Conservation (phyloP, 768 basidiomycete species). For the Phylloporus sp. region DNA sequence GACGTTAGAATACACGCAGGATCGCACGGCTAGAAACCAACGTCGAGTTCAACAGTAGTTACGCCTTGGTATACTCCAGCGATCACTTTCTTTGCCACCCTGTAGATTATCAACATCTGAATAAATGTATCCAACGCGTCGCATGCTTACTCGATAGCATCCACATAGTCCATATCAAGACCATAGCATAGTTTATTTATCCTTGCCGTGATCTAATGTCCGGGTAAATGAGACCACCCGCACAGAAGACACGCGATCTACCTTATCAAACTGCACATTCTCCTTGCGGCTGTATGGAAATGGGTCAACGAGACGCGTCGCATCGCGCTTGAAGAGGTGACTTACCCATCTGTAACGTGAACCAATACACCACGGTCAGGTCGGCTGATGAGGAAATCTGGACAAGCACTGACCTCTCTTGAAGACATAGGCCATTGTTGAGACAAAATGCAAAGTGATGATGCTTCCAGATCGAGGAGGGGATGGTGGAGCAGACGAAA, state of each 20-base stretch:
- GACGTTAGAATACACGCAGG: conserved; percentile 2
- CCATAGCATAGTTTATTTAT: conserved; percentile 94
- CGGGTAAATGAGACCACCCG: conserved; percentile 13
- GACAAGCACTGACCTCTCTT: conserved; percentile 45
- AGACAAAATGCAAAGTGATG: conserved; percentile 1
- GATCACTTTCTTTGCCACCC: conserved; percentile 89
- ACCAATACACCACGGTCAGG: conserved; percentile 7
- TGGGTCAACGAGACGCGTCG: conserved; percentile 23
- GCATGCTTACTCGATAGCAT: conserved; percentile 69
- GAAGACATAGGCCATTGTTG: conserved; percentile 47
- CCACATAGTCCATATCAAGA: conserved; percentile 85
- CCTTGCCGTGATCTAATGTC: conserved; percentile 71
- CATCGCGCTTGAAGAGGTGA: conserved; percentile 4
- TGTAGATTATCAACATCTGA: conserved; percentile 28
- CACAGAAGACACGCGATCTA: conserved; percentile 27
- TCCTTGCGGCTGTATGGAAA: conserved; percentile 65
- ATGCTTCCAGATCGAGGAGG: conserved; percentile 2
- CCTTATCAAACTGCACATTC: conserved; percentile 92
- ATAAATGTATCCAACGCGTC: not conserved
- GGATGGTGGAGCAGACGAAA: conserved; percentile 24
- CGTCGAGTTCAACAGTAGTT: conserved; percentile 96
- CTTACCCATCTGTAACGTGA: conserved; percentile 43
- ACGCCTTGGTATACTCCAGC: conserved; percentile 92
- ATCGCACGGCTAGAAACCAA: conserved; percentile 35
- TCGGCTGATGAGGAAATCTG: not conserved